Evolutionary conservation across 352 stramenopile genomes (phyloP).

Genomic region (Globisporangium acanthophoron): DNA sequence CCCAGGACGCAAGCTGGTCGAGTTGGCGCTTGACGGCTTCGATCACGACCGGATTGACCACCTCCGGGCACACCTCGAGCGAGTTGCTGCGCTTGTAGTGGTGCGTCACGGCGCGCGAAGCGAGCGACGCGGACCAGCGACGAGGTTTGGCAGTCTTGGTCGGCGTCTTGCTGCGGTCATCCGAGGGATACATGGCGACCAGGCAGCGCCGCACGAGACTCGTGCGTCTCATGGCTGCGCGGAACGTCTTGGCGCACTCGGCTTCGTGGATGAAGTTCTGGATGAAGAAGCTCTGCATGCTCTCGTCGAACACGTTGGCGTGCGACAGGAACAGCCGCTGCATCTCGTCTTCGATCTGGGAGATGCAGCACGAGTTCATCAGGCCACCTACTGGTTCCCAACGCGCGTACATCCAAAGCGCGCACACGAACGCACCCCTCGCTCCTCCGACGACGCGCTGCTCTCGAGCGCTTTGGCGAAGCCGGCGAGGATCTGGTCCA

Average conservation of each 20-base stretch:
- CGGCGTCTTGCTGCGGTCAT: constrained; percentile 13
- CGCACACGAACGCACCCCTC: constrained; percentile 21
- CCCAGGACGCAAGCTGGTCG: constrained; percentile 49
- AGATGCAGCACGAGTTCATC: neutral
- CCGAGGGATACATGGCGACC: constrained; percentile 58
- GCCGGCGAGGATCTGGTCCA: constrained; percentile 57
- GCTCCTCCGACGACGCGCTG: constrained; percentile 27
- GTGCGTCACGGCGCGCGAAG: constrained; percentile 18
- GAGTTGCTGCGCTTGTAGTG: constrained; percentile 25
- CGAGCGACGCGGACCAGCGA: constrained; percentile 34
- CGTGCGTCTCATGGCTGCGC: constrained; percentile 55
- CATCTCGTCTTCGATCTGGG: constrained; percentile 56
- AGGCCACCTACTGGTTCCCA: neutral
- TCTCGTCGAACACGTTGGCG: constrained; percentile 81
- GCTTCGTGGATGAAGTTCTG: constrained; percentile 81
- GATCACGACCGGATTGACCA: constrained; percentile 39
- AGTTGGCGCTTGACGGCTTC: constrained; percentile 47
- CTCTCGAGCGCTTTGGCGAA: constrained; percentile 55
- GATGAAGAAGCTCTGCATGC: constrained; percentile 83
- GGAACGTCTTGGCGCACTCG: constrained; percentile 65
- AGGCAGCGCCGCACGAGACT: constrained; percentile 71
- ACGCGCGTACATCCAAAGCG: neutral
- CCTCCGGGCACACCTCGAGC: constrained; percentile 52
- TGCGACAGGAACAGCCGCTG: constrained; percentile 72
- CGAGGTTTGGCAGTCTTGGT: constrained; percentile 18